Base-by-base conservation (phyloP, 2,329 filamentous ascomycete species). In the Mycosphaerella sp. region DNA sequence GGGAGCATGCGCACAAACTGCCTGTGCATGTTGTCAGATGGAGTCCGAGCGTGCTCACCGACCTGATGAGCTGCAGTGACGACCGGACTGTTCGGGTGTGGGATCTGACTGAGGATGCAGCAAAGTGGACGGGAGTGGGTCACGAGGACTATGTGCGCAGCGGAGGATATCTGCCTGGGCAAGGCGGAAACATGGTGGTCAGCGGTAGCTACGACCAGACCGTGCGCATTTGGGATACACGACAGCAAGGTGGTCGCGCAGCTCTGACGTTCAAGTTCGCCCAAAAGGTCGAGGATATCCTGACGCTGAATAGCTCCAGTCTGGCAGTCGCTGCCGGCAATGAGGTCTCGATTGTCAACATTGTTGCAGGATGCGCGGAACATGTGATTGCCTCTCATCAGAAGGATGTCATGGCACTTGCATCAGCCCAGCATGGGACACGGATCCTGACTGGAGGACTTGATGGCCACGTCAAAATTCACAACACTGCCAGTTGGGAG, bases 381-480 rank as follows among this genome's bases (percentile, higher is more conserved):
- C 85, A 89, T 61, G 76, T 95, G 65, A 84, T 98, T 57, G 85
- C 84, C 61, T 97, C 94, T 68, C 93, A 98, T 71, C 93, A 98
- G 67, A 98, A 97, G 80, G 95, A 93, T 0, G 90, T 98, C 54
- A 97, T 93, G 0, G 84, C 86, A 6, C 78, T 98, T 49, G 84
- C 85, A 45, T 75, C 94, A 30, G 90, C 89, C 6, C 90, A 88
- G 40, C 81, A 86, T 60, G 87, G 87, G 41, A 82, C 82, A 44
- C 82, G 93, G 44, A 78, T 98, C 50, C 80, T 98, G 48, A 90
- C 85, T 58, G 93, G 89, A 70, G 89, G 85, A 16, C 77, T 98
- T 41, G 93, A 98, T 68, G 94, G 93, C 8, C 93, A 97, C 70
- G 84, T 97, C 73, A 98, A 98, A 73, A 82, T 98, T 35, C 97